A percentile compares a stretch with the other conserved stretches of the same genome.
Evolutionary conservation across 768 basidiomycete genomes (phyloP).

Genomic region (Xerocomellus intermedius): DNA sequence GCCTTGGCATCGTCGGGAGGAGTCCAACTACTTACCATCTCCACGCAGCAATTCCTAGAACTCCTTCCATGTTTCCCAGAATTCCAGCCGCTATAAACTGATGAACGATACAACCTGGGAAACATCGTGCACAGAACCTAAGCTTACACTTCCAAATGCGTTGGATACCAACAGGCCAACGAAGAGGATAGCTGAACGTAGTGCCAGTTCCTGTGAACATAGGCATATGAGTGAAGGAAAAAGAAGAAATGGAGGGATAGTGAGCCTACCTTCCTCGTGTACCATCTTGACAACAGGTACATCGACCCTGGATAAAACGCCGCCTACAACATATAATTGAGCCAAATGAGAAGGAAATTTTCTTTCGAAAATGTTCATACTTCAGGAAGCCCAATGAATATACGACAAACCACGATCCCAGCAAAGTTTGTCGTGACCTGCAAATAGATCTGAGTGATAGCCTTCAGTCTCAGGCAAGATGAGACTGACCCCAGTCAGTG

Average conservation of each 20-base stretch:
- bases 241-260: background rate
- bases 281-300: slow-evolving; percentile 50
- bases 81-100: slow-evolving; percentile 77
- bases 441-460: background rate
- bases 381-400: slow-evolving; percentile 66
- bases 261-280: slow-evolving; percentile 39
- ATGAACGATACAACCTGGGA: background rate
- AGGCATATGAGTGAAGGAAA: background rate
- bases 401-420: slow-evolving; percentile 54
- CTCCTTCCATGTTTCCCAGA: slow-evolving; percentile 65
- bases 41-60: slow-evolving; percentile 67
- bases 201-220: slow-evolving; percentile 53
- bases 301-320: slow-evolving; percentile 64
- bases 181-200: slow-evolving; percentile 61
- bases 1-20: background rate
- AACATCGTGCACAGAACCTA: background rate
- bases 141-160: slow-evolving; percentile 61
- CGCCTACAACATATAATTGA: slow-evolving; percentile 32
- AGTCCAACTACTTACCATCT: slow-evolving; percentile 46
- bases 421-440: slow-evolving; percentile 55
- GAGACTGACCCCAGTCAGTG: slow-evolving; percentile 54
- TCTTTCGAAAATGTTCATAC: slow-evolving; percentile 16
- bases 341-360: background rate
- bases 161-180: slow-evolving; percentile 61
- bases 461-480: background rate